These are phyloP conservation scores for Paramecium biaurelia DNA, from an alignment of 73 alveolate genomes.

Conservation along the genomic window DNA sequence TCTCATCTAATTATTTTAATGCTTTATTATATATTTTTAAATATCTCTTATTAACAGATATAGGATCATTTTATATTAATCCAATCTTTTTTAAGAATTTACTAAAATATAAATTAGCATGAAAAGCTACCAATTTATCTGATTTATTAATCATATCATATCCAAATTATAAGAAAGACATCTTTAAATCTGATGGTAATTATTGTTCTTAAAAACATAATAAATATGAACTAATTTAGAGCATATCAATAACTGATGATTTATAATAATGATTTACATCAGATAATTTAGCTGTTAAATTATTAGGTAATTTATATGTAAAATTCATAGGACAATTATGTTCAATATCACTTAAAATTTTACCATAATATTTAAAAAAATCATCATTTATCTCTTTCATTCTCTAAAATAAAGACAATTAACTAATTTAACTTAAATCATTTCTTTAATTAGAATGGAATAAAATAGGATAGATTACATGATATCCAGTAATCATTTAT, in stretches of 20 bases:
- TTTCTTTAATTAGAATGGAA: neutral
- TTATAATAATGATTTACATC: constrained; percentile 34
- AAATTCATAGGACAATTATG: constrained; percentile 1
- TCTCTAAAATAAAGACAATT: neutral
- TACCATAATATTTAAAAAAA: neutral
- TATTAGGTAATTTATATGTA: neutral
- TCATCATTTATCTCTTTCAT: constrained; percentile 14
- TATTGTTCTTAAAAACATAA: neutral
- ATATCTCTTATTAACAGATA: constrained; percentile 14
- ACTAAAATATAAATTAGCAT: constrained; percentile 17
- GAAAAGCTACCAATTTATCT: constrained; percentile 6
- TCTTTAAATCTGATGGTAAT: neutral
- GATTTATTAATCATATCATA: constrained; percentile 30
- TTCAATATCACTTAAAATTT: neutral
- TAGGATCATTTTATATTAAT: neutral
- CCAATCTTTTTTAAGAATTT: neutral
- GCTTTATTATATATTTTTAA: neutral
- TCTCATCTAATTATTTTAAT: constrained; percentile 24
- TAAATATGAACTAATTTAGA: neutral
- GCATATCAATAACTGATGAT: neutral
- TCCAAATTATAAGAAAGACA: constrained; percentile 2
- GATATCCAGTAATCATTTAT: neutral
- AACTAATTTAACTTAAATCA: neutral
- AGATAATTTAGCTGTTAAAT: neutral
- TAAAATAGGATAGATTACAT: constrained; percentile 29